Base-by-base conservation (phyloP, 371 early-diverging fungal genomes). In the Mortierella sp. region DNA sequence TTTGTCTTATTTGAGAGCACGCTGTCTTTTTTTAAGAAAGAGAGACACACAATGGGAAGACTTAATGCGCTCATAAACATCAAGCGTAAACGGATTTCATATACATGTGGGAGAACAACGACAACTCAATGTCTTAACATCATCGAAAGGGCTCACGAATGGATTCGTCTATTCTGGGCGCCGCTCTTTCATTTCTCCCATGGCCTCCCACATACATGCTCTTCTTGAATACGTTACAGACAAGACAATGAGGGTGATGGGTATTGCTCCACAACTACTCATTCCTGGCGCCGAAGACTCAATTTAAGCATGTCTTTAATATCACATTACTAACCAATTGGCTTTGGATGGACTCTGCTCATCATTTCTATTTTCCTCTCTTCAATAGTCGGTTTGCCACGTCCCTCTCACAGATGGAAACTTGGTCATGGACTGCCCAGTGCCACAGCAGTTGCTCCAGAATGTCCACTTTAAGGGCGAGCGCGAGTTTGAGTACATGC, bases 401-500 rank as follows among this genome's bases (percentile, higher is more conserved):
- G 91, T 95, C 11, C 91, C 91, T 74, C 79, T 95, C 57, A 94
- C 94, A 1, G 88, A 92, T 7, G 95, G 95, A 45, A 94, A 95
- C 79, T 82, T 95, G 45, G 93, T 95, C 26, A 80, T 95, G 26
- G 93, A 93, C 83, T 92, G 94, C 76, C 94, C 92, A 0, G 94
- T 95, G 16, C 95, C 95, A 9, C 84, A 86, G 52, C 85, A 89
- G 52, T 84, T 95, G 48, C 84, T 94, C 52, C 80, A 84, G 16
- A 88, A 89, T 63, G 89, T 88, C 60, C 84, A 85, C 74, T 91
- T 85, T 75, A 89, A 86, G 70, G 80, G 83, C 0, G 93, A 89
- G 60, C 91, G 92, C 45, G 96, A 96, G 87, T 95, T 95, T 75
- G 93, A 93, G 45, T 91, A 90, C 75, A 92, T 96, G 93, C 92